These are phyloP conservation scores for Nemania abortiva DNA, from an alignment of 2,329 filamentous ascomycete species.

Conservation along the genomic window DNA sequence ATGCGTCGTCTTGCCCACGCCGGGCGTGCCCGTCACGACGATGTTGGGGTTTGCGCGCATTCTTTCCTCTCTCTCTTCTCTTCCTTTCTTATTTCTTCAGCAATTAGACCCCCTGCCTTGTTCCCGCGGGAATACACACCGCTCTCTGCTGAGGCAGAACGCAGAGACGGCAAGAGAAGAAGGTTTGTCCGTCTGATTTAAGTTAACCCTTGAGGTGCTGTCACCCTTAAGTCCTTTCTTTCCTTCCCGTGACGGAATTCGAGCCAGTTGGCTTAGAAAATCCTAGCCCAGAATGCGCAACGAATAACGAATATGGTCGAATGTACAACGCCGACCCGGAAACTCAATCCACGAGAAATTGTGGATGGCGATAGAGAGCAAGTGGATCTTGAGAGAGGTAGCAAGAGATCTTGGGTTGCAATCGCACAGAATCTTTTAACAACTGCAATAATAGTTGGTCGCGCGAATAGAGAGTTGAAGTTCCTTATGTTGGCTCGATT, in stretches of 20 bases:
- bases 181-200: not conserved
- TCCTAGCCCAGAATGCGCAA: not conserved
- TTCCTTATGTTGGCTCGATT: not conserved
- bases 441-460: not conserved
- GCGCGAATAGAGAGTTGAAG: not conserved
- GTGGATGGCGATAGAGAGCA: conserved; percentile 3
- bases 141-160: not conserved
- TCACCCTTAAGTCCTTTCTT: not conserved
- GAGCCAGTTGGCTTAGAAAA: not conserved
- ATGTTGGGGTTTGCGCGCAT: conserved; percentile 80
- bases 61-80: conserved; percentile 29
- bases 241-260: not conserved
- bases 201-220: not conserved
- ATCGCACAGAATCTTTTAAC: not conserved
- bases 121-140: not conserved
- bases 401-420: conserved; percentile 11
- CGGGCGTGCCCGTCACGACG: conserved; percentile 93
- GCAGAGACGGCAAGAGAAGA: not conserved
- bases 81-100: conserved; percentile 11
- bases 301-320: not conserved
- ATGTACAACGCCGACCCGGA: not conserved
- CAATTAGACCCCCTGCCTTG: not conserved
- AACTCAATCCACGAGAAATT: conserved; percentile 1
- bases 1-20: conserved; percentile 95
- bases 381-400: not conserved